Percentiles rank a stretch among this genome's conserved stretches.
Conservation (phyloP, 2,329 filamentous ascomycete genomes). For the Neopestalotiopsis clavispora region DNA sequence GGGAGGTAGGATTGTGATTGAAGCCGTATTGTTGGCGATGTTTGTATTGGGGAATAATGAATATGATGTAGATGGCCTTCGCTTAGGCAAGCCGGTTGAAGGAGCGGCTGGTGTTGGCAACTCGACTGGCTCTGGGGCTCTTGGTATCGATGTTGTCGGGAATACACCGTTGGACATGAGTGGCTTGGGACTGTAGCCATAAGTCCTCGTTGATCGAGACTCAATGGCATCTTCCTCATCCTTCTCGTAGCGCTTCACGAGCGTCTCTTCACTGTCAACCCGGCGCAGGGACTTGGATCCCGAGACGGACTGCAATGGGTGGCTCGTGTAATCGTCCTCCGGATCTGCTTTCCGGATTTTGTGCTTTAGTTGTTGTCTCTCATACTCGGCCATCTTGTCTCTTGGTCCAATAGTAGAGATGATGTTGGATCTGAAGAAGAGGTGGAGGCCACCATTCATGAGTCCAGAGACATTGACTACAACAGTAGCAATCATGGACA, state of each 20-base stretch:
- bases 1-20: conserved; percentile 48
- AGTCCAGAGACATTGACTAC: conserved; percentile 70
- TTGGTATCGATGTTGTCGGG: conserved; percentile 26
- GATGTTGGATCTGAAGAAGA: conserved; percentile 69
- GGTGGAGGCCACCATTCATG: conserved; percentile 67
- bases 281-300: conserved; percentile 35
- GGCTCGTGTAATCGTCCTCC: conserved; percentile 35
- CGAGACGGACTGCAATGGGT: conserved; percentile 41
- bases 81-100: conserved; percentile 27
- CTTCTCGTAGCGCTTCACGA: conserved; percentile 36
- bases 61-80: conserved; percentile 39
- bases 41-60: conserved; percentile 43
- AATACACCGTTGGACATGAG: conserved; percentile 40
- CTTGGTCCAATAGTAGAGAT: conserved; percentile 58
- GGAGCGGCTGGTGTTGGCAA: conserved; percentile 29
- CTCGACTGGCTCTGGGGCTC: conserved; percentile 37
- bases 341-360: conserved; percentile 27
- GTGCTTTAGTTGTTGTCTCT: conserved; percentile 48
- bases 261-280: conserved; percentile 40
- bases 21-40: conserved; percentile 35
- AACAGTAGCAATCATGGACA: conserved; percentile 68
- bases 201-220: conserved; percentile 3
- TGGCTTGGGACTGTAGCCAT: conserved; percentile 34
- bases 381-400: conserved; percentile 51
- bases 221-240: conserved; percentile 36